Evolutionary conservation across 148 eudicot genomes (phyloP), one percentile per base, ranked within the genome.

Genomic region (Rhododendron kiyosumense): DNA sequence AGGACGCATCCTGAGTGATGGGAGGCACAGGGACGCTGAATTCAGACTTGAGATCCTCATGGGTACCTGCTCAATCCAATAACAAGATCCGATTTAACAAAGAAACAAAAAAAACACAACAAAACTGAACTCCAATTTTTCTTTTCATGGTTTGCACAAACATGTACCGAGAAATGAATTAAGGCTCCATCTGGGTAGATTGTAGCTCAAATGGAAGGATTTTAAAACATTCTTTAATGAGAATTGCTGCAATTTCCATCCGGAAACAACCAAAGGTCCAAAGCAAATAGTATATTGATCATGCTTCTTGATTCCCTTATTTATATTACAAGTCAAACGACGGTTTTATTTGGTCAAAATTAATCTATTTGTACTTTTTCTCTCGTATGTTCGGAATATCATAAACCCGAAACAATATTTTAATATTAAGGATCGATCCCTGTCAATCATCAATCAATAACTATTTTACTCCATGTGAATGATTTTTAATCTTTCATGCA

Each of bases 1-100:
- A 0, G 87, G 82, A 28, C 80, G 83, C 77, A 86, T 41, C 57
- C 79, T 90, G 81, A 84, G 86, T 30, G 89, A 84, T 12, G 82
- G 85, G 86, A 88, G 86, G 87, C 75, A 78, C 26, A 88, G 83
- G 28, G 90, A 89, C 63, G 84, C 87, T 20, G 87, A 86, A 79
- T 77, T 89, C 85, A 78, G 69, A 83, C 82, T 86, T 10, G 88
- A 87, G 18, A 87, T 73, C 83, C 88, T 83, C 46, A 82, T 73
- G 48, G 87, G 67, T 79, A 84, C 88, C 89, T 85, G 87, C 78
- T n/a, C 28, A 84, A 84, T 59, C 73, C 84, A 32, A 84, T 2
- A 48, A 80, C 59, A 80, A 57, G 46, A 32, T 59, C 41, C 0
- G 24, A 51, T 20, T 51, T 49, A 51, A 12, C 24, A 43, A 46